Conservation (phyloP, 768 basidiomycete species). For the Calocybe indica region DNA sequence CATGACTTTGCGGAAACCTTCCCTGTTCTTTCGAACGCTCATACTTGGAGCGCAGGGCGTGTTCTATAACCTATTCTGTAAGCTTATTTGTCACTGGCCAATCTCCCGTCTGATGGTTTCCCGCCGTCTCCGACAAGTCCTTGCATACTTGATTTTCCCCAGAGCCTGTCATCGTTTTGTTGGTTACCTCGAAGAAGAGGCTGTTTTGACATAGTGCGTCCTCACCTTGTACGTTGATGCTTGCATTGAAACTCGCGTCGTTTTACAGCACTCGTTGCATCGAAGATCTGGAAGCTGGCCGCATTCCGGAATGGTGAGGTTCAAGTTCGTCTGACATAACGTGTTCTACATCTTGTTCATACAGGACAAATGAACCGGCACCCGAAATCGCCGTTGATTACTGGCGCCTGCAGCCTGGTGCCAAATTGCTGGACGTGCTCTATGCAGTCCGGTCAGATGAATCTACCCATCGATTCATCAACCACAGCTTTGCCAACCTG, state of each 20-base stretch:
- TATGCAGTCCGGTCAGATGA: slow-evolving; percentile 94
- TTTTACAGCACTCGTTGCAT: slow-evolving; percentile 68
- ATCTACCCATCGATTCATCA: slow-evolving; percentile 90
- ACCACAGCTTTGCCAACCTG: slow-evolving; percentile 91
- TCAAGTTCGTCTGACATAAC: slow-evolving; percentile 1
- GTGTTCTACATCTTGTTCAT: not conserved
- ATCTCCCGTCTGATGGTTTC: slow-evolving; percentile 7
- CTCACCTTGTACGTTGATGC: not conserved
- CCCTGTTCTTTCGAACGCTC: slow-evolving; percentile 72
- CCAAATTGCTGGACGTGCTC: slow-evolving; percentile 82
- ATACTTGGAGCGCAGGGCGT: slow-evolving; percentile 91
- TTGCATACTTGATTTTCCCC: slow-evolving; percentile 75
- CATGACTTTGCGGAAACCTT: slow-evolving; percentile 84
- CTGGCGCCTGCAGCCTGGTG: slow-evolving; percentile 73
- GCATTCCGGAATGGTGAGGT: slow-evolving; percentile 75
- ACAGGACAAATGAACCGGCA: slow-evolving; percentile 62
- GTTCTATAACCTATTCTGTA: slow-evolving; percentile 85
- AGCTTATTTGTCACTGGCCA: slow-evolving; percentile 16
- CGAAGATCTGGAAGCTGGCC: slow-evolving; percentile 74
- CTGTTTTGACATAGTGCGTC: slow-evolving; percentile 83
- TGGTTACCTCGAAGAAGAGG: slow-evolving; percentile 91
- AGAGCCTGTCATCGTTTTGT: slow-evolving; percentile 86
- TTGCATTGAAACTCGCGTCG: slow-evolving; percentile 3
- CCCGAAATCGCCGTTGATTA: slow-evolving; percentile 93
- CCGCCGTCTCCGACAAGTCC: slow-evolving; percentile 35